phyloP scores from a whole-genome alignment of 495 filamentous ascomycete genomes.

The Neurospora intermedia region DNA sequence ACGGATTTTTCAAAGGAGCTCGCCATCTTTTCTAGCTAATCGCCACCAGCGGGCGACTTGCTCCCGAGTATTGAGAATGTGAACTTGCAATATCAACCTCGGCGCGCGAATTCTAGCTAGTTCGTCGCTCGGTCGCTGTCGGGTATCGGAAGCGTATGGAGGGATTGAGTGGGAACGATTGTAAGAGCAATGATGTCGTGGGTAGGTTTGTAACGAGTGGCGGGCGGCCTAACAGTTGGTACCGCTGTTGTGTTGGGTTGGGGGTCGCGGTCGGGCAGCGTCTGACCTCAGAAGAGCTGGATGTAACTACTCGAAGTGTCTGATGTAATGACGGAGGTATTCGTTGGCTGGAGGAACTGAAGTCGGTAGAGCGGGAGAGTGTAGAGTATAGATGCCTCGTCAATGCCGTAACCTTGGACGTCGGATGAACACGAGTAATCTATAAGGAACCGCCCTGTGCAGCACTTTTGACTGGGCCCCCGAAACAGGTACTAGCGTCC shows the following conservation, averaged over 20 bases:
- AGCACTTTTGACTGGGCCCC: background rate
- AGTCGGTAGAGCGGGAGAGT: background rate
- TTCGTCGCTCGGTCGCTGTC: background rate
- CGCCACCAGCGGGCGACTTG: slow-evolving; percentile 2
- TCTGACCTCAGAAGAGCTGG: background rate
- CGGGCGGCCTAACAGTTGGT: background rate
- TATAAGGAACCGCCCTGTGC: background rate
- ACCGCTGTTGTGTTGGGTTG: background rate
- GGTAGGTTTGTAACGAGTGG: background rate
- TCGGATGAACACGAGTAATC: background rate
- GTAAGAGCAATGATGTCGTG: background rate
- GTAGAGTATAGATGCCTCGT: background rate
- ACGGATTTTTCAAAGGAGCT: slow-evolving; percentile 86
- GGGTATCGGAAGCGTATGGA: background rate
- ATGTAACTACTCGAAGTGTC: background rate
- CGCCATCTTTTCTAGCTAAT: slow-evolving; percentile 44
- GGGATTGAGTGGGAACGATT: background rate
- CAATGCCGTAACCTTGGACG: background rate
- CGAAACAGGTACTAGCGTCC: background rate
- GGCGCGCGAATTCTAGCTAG: background rate
- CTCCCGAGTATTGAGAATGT: background rate
- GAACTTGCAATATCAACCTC: background rate
- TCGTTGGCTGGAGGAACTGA: background rate
- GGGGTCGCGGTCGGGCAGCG: background rate
- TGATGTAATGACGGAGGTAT: background rate